These are phyloP conservation scores for Somion occarium DNA, from an alignment of 1,284 basidiomycete genomes.

Conservation along the genomic window DNA sequence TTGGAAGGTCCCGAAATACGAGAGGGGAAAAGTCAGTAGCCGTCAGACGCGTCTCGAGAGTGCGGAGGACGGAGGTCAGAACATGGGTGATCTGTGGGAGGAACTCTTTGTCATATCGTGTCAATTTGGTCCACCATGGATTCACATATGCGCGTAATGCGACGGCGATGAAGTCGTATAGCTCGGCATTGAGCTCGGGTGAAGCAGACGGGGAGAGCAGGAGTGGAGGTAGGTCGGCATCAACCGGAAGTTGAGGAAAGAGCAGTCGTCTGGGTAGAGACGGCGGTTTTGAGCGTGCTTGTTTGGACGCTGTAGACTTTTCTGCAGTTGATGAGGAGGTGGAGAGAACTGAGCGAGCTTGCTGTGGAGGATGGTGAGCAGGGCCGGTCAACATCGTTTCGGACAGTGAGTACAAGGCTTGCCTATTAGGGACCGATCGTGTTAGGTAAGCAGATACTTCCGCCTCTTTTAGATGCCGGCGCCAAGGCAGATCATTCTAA, in stretches of 20 bases:
- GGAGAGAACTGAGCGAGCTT: slow-evolving; percentile 25
- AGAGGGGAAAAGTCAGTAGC: slow-evolving; percentile 54
- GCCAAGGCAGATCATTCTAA: no score
- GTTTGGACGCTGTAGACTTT: slow-evolving; percentile 12
- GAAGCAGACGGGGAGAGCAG: slow-evolving; percentile 38
- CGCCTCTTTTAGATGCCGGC: neutral
- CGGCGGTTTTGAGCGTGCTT: slow-evolving; percentile 21
- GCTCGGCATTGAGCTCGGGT: slow-evolving; percentile 58
- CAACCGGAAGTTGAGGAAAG: slow-evolving; percentile 51
- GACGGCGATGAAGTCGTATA: slow-evolving; percentile 76
- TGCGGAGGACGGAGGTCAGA: slow-evolving; percentile 51
- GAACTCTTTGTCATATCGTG: slow-evolving; percentile 78
- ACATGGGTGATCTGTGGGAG: slow-evolving; percentile 65
- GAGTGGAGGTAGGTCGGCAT: slow-evolving; percentile 47
- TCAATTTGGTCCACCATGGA: slow-evolving; percentile 80
- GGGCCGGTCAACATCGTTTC: slow-evolving; percentile 15
- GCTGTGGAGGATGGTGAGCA: slow-evolving; percentile 19
- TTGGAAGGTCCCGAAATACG: slow-evolving; percentile 55
- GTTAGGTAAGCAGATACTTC: neutral
- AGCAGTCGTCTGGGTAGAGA: slow-evolving; percentile 64
- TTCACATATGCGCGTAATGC: slow-evolving; percentile 70
- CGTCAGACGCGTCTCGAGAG: slow-evolving; percentile 54
- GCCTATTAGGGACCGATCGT: slow-evolving; percentile 4
- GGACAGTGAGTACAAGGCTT: slow-evolving; percentile 6
- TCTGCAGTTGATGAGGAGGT: slow-evolving; percentile 27